These are phyloP conservation scores for Arabis hirsuta DNA, from an alignment of 345 rosid species.

Conservation along the genomic window DNA sequence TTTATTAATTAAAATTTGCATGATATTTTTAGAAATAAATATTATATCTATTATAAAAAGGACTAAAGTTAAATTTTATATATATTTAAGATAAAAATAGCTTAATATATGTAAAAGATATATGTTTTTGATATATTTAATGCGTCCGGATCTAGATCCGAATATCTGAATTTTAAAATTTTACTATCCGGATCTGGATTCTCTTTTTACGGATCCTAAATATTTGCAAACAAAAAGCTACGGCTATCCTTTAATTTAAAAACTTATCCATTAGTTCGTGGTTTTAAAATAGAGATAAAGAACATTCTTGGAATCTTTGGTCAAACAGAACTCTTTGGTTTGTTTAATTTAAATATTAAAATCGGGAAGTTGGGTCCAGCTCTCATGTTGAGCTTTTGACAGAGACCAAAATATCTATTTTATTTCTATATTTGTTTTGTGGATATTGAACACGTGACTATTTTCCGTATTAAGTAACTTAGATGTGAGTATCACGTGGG, in stretches of 20 bases:
- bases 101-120: no score
- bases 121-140: no score
- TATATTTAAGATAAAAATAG: no score
- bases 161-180: no score
- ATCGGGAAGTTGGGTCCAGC: conserved; percentile 34
- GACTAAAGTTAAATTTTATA: no score
- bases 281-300: background rate
- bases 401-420: conserved; percentile 26
- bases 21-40: no score
- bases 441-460: conserved; percentile 40
- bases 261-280: background rate
- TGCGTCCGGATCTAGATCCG: no score
- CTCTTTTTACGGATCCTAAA: no score
- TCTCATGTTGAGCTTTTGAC: conserved; percentile 5
- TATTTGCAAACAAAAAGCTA: background rate
- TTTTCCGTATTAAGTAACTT: conserved; percentile 33
- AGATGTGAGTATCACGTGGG: conserved; percentile 41
- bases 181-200: no score
- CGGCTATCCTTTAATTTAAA: background rate
- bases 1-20: no score
- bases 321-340: conserved; percentile 4
- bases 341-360: conserved; percentile 13
- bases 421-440: conserved; percentile 17
- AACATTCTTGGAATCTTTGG: conserved; percentile 16
- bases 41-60: no score